These are phyloP conservation scores for Colletotrichum destructivum DNA, from an alignment of 2,329 filamentous ascomycete genomes.

Conservation along the genomic window DNA sequence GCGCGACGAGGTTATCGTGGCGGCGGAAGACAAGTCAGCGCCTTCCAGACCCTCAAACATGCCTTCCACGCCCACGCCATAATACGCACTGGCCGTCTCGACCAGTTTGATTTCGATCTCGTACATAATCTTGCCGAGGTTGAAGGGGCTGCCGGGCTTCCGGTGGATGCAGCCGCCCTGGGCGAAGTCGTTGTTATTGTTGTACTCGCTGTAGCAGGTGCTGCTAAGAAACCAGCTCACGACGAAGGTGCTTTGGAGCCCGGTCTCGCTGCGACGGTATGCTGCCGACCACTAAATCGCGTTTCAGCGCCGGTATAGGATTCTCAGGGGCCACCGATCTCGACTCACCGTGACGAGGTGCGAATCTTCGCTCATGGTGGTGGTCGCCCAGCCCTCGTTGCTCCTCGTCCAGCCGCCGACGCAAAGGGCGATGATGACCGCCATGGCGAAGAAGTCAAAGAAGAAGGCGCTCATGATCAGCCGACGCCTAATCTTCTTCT, in stretches of 20 bases:
- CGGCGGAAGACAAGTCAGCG: background rate
- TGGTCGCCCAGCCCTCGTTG: background rate
- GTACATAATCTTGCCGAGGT: constrained; percentile 14
- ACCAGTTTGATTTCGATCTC: constrained; percentile 4
- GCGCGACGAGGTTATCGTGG: background rate
- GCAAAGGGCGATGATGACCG: constrained; percentile 26
- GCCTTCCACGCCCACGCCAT: background rate
- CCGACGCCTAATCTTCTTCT: constrained; percentile 22
- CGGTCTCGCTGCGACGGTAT: constrained; percentile 6
- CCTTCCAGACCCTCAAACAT: constrained; percentile 8
- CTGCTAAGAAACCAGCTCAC: constrained; percentile 31
- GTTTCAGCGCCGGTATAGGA: constrained; percentile 2
- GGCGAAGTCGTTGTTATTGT: background rate
- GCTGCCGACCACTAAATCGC: constrained; percentile 23
- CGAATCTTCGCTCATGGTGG: constrained; percentile 9
- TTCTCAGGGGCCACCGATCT: too few relatives aligned
- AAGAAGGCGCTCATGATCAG: constrained; percentile 6
- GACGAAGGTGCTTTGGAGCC: constrained; percentile 17
- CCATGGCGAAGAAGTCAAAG: constrained; percentile 23
- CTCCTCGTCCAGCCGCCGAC: constrained; percentile 23
- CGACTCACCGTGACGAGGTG: constrained; percentile 32
- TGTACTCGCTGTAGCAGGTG: constrained; percentile 15
- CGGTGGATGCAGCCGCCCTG: constrained; percentile 21
- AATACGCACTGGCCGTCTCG: background rate
- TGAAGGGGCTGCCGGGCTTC: constrained; percentile 22